Evolutionary conservation across 148 eudicot genomes (phyloP), one percentile per base, ranked within the genome.

Genomic region (Chenopodium suecicum): DNA sequence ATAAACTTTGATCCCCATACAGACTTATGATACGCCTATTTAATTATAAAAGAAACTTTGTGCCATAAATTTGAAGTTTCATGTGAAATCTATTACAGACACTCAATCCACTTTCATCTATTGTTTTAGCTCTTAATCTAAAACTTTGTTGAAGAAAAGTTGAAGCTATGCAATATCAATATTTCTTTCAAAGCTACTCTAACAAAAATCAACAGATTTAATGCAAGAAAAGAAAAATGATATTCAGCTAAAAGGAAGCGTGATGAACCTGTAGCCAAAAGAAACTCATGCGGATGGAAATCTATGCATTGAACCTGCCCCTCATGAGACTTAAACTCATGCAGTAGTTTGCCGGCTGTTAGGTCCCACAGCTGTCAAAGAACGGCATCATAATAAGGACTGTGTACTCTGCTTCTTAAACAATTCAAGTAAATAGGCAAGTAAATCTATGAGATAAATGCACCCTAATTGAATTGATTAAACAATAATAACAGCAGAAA

Each of bases 281-380:
- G 89, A 83, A 94, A 96, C 85, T 96, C 99, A 71, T 96, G 91
- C 20, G 99, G 99, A 90, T 96, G 99, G 76, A 96, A 96, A 85
- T 94, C 98, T 83, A 96, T 96, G 89, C 98, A 94, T 46, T 92
- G 98, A 83, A 96, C 81, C 85, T 94, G 97, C 77, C 98, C 99
- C 84, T 96, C 99, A 56, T 96, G 98, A 87, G 89, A 80, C 86
- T 94, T 96, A 87, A 96, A 94, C 54, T 96, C 99, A 87, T 96
- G 99, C 86, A 96, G 81, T 78, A 96, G 85, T 91, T 96, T 96
- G 80, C 99, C 99, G 10, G 99, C 99, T 63, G 99, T 96, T 86
- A 96, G 78, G 88, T 96, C 99, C 99, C 99, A 96, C 31, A 96
- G 90, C 98, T 96, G 95, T 58, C 44, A 76, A 88, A 52, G 37